Evolutionary conservation across 2,329 filamentous ascomycete genomes (phyloP).

Genomic region (Helotiales sp.): DNA sequence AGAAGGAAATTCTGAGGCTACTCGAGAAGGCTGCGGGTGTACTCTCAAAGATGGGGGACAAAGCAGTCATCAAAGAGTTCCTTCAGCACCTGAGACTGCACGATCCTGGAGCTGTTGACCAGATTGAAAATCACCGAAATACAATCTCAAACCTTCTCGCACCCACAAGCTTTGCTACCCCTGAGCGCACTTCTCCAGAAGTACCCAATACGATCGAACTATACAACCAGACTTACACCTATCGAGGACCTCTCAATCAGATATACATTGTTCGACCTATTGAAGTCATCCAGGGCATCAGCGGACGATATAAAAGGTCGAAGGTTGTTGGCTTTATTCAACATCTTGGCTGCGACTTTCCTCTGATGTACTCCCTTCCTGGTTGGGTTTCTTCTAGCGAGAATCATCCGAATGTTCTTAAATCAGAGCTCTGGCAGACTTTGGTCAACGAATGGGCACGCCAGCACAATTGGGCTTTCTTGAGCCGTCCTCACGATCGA

Average conservation of each 20-base stretch:
- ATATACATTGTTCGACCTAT: slow-evolving; percentile 15
- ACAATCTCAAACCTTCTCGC: background rate
- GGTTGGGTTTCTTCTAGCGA: slow-evolving; percentile 6
- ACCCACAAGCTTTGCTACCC: background rate
- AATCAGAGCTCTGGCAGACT: slow-evolving; percentile 13
- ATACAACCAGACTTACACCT: slow-evolving; percentile 16
- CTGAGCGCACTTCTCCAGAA: background rate
- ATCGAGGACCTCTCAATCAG: too few relatives aligned
- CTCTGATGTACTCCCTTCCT: slow-evolving; percentile 14
- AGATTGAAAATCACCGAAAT: background rate
- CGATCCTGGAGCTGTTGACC: too few relatives aligned
- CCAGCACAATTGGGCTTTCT: background rate
- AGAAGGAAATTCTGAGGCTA: too few relatives aligned
- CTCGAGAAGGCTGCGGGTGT: too few relatives aligned
- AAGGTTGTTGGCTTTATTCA: slow-evolving; percentile 20
- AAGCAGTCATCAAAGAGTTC: too few relatives aligned
- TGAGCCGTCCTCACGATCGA: slow-evolving; percentile 6
- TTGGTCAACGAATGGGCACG: slow-evolving; percentile 10
- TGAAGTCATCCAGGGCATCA: slow-evolving; percentile 12
- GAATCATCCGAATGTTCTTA: slow-evolving; percentile 15
- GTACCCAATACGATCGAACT: slow-evolving; percentile 7
- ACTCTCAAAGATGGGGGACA: too few relatives aligned
- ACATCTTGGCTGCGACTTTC: background rate
- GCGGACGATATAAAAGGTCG: too few relatives aligned
- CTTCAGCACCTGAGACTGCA: too few relatives aligned